These are phyloP conservation scores for Podaxis sp. DNA, from an alignment of 768 basidiomycete species.

Conservation along the genomic window DNA sequence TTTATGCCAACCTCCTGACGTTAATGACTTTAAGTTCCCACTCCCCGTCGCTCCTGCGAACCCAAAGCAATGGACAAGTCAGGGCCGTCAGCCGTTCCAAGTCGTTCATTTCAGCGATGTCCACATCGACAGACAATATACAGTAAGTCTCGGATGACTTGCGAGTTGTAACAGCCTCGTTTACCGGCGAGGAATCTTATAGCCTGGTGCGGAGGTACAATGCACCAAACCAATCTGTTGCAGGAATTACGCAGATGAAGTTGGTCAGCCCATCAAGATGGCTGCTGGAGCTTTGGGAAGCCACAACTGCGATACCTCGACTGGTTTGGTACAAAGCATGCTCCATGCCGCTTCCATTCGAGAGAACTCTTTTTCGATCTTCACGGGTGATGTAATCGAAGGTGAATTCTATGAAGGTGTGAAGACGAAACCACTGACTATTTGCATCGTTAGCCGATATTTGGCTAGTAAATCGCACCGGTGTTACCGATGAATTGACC, in stretches of 20 bases:
- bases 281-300: constrained; percentile 53
- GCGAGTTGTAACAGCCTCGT: not conserved
- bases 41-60: constrained; percentile 41
- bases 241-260: constrained; percentile 45
- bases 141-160: constrained; percentile 30
- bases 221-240: constrained; percentile 70
- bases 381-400: constrained; percentile 67
- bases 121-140: constrained; percentile 59
- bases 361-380: constrained; percentile 50
- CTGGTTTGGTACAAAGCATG: constrained; percentile 49
- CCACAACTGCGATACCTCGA: constrained; percentile 53
- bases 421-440: not conserved
- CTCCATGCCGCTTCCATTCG: constrained; percentile 39
- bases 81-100: constrained; percentile 46
- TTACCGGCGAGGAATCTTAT: not conserved
- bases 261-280: constrained; percentile 29
- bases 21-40: constrained; percentile 42
- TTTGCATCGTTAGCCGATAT: not conserved
- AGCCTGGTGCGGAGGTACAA: constrained; percentile 53
- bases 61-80: constrained; percentile 33
- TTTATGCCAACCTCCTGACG: constrained; percentile 49
- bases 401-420: constrained; percentile 28
- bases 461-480: constrained; percentile 27
- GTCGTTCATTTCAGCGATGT: constrained; percentile 65
- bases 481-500: constrained; percentile 44